Conservation (phyloP, 768 basidiomycete species). For the Pleurotus djamor region DNA sequence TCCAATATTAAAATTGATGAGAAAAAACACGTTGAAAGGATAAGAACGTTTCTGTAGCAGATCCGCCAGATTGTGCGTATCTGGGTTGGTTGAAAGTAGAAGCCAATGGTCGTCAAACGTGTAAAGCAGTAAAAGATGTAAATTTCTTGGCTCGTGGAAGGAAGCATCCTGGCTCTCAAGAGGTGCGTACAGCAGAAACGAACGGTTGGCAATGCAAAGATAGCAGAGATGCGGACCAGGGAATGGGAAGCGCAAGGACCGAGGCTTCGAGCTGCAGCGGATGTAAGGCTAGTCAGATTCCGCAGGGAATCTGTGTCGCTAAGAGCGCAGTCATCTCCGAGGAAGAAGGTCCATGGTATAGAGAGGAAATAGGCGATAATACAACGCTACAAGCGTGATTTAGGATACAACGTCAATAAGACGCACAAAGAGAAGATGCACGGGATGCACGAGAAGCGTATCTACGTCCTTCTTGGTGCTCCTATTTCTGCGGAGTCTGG, state of each 20-base stretch:
- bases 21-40: neutral
- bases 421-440: neutral
- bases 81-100: no score
- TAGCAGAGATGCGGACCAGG: neutral
- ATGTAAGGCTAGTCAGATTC: neutral
- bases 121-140: no score
- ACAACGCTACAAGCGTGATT: neutral
- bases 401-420: neutral
- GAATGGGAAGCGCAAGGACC: neutral
- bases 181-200: no score
- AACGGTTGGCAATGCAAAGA: neutral
- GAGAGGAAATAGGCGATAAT: neutral
- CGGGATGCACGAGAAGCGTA: neutral
- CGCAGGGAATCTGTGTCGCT: neutral
- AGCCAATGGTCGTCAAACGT: no score
- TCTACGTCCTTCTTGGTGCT: neutral
- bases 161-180: no score
- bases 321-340: conserved; percentile 1
- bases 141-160: no score
- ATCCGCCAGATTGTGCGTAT: neutral
- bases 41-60: neutral
- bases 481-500: conserved; percentile 17
- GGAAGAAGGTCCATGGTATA: conserved; percentile 3
- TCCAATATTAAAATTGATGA: neutral
- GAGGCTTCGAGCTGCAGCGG: neutral